phyloP scores from a whole-genome alignment of 805 yeast genomes.

The Kluyveromyces starmeri region DNA sequence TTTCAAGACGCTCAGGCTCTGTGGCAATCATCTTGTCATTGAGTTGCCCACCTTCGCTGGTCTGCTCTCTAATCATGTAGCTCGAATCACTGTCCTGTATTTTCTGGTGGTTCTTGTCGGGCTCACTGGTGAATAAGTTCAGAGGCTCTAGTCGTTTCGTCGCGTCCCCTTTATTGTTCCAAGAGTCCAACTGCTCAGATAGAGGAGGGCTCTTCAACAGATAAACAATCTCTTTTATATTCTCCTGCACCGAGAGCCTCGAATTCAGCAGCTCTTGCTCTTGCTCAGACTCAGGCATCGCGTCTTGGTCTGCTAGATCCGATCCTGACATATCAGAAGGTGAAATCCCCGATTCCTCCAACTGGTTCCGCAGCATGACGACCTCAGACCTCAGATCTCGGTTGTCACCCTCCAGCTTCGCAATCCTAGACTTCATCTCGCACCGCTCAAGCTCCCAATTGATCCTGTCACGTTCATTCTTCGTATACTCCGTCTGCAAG shows the following conservation, averaged over 20 bases:
- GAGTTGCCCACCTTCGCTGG: too few species aligned
- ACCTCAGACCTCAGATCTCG: constrained; percentile 26
- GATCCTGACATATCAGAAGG: not conserved
- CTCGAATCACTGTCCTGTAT: too few species aligned
- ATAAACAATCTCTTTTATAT: constrained; percentile 28
- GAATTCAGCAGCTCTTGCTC: constrained; percentile 16
- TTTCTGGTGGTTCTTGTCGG: too few species aligned
- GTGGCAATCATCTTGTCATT: too few species aligned
- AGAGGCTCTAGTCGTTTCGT: constrained; percentile 21
- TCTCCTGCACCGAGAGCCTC: constrained; percentile 25
- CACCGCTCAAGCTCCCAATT: constrained; percentile 54
- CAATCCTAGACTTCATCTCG: constrained; percentile 46
- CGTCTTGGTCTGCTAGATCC: not conserved
- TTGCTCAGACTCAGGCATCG: constrained; percentile 1
- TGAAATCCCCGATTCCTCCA: not conserved
- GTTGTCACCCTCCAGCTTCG: constrained; percentile 47
- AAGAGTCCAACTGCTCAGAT: constrained; percentile 17
- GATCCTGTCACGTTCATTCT: constrained; percentile 49
- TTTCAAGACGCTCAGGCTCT: too few species aligned
- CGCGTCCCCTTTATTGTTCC: constrained; percentile 16
- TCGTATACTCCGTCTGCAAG: constrained; percentile 53
- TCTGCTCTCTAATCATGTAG: too few species aligned
- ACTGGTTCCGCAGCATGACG: constrained; percentile 6
- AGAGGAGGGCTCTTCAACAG: constrained; percentile 25
- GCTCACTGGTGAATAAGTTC: constrained; percentile 16